phyloP scores from a whole-genome alignment of 495 filamentous ascomycete species.

The Bombardia bombarda region DNA sequence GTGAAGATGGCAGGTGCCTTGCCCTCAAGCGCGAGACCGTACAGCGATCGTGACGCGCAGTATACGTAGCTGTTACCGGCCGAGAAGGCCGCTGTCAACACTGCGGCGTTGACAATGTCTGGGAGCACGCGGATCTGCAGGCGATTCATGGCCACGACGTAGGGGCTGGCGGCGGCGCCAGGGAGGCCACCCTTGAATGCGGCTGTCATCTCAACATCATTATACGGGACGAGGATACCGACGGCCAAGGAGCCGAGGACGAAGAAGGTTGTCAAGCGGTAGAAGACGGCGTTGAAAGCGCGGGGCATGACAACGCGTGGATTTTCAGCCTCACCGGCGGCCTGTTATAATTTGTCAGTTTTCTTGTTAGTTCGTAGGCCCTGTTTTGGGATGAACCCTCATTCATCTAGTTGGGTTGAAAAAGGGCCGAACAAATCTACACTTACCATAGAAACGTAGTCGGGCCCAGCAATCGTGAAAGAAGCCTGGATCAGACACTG shows the following conservation, averaged over 20 bases:
- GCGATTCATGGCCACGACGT: conserved; percentile 82
- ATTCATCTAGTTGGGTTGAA: not conserved
- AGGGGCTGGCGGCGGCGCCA: conserved; percentile 67
- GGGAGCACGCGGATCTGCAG: conserved; percentile 60
- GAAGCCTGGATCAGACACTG: conserved; percentile 65
- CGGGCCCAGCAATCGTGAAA: conserved; percentile 75
- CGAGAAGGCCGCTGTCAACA: conserved; percentile 69
- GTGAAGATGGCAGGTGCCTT: conserved; percentile 59
- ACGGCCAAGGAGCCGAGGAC: conserved; percentile 63
- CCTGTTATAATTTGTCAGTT: not conserved
- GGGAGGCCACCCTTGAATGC: conserved; percentile 43
- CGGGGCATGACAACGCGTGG: conserved; percentile 57
- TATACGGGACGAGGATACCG: conserved; percentile 58
- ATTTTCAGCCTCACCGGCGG: conserved; percentile 67
- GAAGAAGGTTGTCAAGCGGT: conserved; percentile 67
- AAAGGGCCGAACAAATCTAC: not conserved
- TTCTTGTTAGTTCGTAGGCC: not conserved
- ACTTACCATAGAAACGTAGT: conserved; percentile 61
- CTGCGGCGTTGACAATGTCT: conserved; percentile 71
- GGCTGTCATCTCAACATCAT: conserved; percentile 42
- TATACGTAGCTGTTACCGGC: conserved; percentile 83
- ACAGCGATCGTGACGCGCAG: conserved; percentile 67
- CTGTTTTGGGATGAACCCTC: not conserved
- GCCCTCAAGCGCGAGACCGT: conserved; percentile 62
- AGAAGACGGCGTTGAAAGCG: conserved; percentile 72